These are phyloP conservation scores for Porcisia hertigi DNA, from an alignment of 208 protist genomes.

Conservation along the genomic window DNA sequence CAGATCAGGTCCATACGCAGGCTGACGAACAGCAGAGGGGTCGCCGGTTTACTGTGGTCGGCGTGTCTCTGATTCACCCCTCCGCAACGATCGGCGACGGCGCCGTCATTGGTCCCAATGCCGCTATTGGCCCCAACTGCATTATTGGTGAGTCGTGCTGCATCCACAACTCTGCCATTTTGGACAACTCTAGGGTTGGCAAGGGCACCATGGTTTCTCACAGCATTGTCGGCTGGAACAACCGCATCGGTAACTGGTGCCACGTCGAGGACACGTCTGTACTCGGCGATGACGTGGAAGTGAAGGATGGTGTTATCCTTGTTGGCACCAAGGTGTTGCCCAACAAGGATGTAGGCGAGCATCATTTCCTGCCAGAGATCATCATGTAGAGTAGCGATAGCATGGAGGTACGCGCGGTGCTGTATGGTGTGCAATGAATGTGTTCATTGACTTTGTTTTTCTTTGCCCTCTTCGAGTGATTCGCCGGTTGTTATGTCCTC, in stretches of 20 bases:
- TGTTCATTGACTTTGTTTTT: neutral
- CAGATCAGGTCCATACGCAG: slow-evolving; percentile 37
- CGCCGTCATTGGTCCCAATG: slow-evolving; percentile 95
- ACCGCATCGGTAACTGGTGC: slow-evolving; percentile 89
- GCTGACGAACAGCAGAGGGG: slow-evolving; percentile 24
- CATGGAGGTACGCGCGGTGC: neutral
- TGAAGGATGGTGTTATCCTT: slow-evolving; percentile 91
- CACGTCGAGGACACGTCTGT: slow-evolving; percentile 95
- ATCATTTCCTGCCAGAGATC: slow-evolving; percentile 86
- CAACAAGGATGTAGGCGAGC: slow-evolving; percentile 93
- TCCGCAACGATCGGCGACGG: slow-evolving; percentile 92
- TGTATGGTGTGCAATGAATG: neutral
- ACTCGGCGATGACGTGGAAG: slow-evolving; percentile 94
- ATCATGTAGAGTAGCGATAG: slow-evolving; percentile 82
- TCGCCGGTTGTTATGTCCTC: neutral
- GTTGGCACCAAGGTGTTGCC: slow-evolving; percentile 94
- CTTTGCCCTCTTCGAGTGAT: neutral
- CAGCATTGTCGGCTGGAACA: slow-evolving; percentile 97
- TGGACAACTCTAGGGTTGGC: slow-evolving; percentile 86
- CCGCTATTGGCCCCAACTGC: slow-evolving; percentile 94
- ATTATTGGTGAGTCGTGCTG: slow-evolving; percentile 90
- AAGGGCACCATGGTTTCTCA: slow-evolving; percentile 78
- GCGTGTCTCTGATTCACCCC: slow-evolving; percentile 86
- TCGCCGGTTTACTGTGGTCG: slow-evolving; percentile 59
- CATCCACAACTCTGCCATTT: slow-evolving; percentile 84